Base-by-base conservation (phyloP, 768 basidiomycete genomes). In the Hortiboletus flavorubellus region DNA sequence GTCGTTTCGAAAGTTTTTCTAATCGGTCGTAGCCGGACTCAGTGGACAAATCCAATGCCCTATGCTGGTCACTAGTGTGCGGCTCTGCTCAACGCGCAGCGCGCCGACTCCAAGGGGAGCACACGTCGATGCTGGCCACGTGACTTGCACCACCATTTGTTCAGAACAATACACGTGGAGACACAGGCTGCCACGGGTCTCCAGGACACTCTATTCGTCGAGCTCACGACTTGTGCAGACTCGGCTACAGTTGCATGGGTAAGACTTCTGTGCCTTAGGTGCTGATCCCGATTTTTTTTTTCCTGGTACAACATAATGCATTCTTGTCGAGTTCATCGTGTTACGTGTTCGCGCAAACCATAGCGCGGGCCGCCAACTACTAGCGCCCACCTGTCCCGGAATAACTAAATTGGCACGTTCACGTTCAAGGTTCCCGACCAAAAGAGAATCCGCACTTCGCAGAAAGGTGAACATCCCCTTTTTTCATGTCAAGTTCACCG, bases 41-140 rank as follows among this genome's bases (percentile, higher is more conserved):
- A 26, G 37, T 23, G 39, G n/a, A 49, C 38, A 21, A 29, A 40
- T 8, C 18, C 0, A 31, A 33, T 33, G 44, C 14, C 37, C 23
- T 35, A 39, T 11, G 42, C 8, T 8, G 39, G 54, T 55, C 41
- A 14, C 23, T 11, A 26, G 26, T 26, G 26, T 26, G 26, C 21
- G 21, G 63, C 54, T 43, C 47, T 46, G 53, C 18, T 54, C 51
- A 50, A 55, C 61, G 38, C 42, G 54, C 14, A 49, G 21, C 26
- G 23, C 42, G 41, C 54, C 50, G 37, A 21, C 21, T 21, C 21
- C 26, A 26, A 26, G 23, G 10, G 39, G 38, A 16, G 37, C 10
- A 49, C 62, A 45, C 51, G 45, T 42, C 35, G 29, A 21, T 59
- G 5, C 23, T 4, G 12, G 11, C 11, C 61, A 62, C 62, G 62